Evolutionary conservation across 164 flowering plant species (phyloP), one percentile per base, ranked within the genome.

Genomic region (Vitis cinerea): DNA sequence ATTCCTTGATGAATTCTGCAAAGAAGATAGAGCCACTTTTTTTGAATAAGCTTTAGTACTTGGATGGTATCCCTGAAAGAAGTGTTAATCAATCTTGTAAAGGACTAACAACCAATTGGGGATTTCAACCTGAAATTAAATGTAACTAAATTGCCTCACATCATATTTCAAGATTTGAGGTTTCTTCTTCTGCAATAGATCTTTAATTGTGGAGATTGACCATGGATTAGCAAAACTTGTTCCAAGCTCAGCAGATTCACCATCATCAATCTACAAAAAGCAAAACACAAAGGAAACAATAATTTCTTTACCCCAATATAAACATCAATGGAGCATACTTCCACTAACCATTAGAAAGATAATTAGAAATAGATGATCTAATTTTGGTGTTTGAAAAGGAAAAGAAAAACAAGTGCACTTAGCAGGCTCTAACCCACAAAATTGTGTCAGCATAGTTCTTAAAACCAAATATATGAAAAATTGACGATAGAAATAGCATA

Each of bases 61-160:
- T 27, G 61, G 9, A 79, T 84, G 82, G 80, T 90, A 95, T 61
- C 99, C 99, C 99, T 95, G 84, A 74, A 79, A 81, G 9, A 68
- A 57, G 17, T 19, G 15, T 47, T n/a, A 13, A 10, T 62, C 68
- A 30, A 55, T 62, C n/a, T 8, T 53, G 44, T 17, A 7, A 52
- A 66, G 17, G 31, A 64, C 66, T 74, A 29, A 49, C 8, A 44
- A 14, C 14, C 51, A 62, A 56, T 19, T 9, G 10, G 30, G 48
- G 17, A 44, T 29, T n/a, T 10, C n/a, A 15, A 13, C 10, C 44
- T 37, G 44, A 37, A 37, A 58, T 58, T 13, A 63, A 59, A 58
- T 5, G 64, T 13, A 54, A 69, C 9, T 29, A 69, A 78, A 65
- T 23, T 58, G 49, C 50, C 90, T 82, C 75, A 93, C 99, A 56